phyloP scores from a whole-genome alignment of 1,139 yeast species.

The Geotrichum klebahnii region DNA sequence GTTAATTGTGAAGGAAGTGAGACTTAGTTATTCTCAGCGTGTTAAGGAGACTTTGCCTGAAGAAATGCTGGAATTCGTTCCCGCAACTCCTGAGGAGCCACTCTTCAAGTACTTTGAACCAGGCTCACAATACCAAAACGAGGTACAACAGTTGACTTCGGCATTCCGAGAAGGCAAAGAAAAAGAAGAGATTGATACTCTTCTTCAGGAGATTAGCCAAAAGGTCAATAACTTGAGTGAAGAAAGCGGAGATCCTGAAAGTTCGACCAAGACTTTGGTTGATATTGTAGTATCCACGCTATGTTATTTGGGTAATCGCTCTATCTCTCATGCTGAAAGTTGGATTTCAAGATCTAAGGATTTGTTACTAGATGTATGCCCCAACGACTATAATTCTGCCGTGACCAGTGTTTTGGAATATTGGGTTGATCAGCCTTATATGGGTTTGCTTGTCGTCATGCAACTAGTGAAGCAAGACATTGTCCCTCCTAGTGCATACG shows the following conservation, averaged over 20 bases:
- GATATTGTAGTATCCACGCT: conserved; percentile 66
- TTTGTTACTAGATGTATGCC: conserved; percentile 47
- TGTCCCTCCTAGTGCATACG: conserved; percentile 22
- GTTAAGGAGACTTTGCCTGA: conserved; percentile 72
- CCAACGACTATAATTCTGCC: conserved; percentile 27
- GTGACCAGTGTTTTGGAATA: conserved; percentile 66
- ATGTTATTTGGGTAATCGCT: conserved; percentile 81
- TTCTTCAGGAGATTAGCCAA: conserved; percentile 37
- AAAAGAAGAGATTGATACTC: conserved; percentile 37
- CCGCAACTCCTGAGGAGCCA: conserved; percentile 46
- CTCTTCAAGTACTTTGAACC: conserved; percentile 40
- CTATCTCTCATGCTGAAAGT: conserved; percentile 78
- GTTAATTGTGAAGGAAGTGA: conserved; percentile 74
- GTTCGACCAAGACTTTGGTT: conserved; percentile 50
- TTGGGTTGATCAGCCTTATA: conserved; percentile 81
- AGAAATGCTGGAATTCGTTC: conserved; percentile 62
- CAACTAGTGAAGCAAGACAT: conserved; percentile 49
- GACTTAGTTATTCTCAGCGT: conserved; percentile 67
- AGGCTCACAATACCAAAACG: conserved; percentile 40
- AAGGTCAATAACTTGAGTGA: conserved; percentile 27
- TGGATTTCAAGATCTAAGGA: conserved; percentile 57
- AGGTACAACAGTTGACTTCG: conserved; percentile 38
- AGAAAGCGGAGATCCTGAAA: conserved; percentile 31
- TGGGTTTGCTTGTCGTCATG: conserved; percentile 67
- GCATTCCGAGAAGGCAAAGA: conserved; percentile 33